Evolutionary conservation across 2,329 filamentous ascomycete species (phyloP).

Genomic region (Penicillium sp.): DNA sequence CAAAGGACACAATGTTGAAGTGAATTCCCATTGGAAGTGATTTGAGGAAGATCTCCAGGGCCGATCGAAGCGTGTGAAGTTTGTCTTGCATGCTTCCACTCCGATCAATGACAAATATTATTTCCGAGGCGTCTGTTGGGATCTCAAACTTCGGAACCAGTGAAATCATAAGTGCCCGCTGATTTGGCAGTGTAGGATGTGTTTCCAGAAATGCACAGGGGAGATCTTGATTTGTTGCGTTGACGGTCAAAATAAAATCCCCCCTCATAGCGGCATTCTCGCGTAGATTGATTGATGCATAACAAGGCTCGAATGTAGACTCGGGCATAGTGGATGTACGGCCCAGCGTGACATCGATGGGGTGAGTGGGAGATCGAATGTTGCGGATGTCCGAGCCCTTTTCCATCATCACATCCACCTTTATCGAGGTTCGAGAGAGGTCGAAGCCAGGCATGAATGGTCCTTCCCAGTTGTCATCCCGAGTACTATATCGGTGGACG

Average conservation of each 20-base stretch:
- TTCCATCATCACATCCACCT: constrained; percentile 17
- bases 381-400: constrained; percentile 18
- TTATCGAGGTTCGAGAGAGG: constrained; percentile 14
- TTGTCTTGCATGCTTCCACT: constrained; percentile 36
- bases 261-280: constrained; percentile 10
- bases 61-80: constrained; percentile 59
- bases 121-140: constrained; percentile 13
- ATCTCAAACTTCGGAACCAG: constrained; percentile 13
- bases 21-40: constrained; percentile 66
- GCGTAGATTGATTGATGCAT: constrained; percentile 11
- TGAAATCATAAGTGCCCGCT: constrained; percentile 17
- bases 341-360: constrained; percentile 20
- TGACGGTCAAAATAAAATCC: constrained; percentile 19
- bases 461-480: not conserved
- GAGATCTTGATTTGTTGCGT: constrained; percentile 10
- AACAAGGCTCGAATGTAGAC: constrained; percentile 13
- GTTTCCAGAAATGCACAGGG: constrained; percentile 12
- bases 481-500: constrained; percentile 19
- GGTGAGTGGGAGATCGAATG: constrained; percentile 21
- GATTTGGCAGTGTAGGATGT: constrained; percentile 9
- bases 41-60: constrained; percentile 67
- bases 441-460: too few species aligned
- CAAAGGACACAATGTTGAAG: constrained; percentile 75
- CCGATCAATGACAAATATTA: constrained; percentile 25
- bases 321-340: constrained; percentile 13